phyloP scores from a whole-genome alignment of 345 rosid genomes.

The Lepidium africanum region DNA sequence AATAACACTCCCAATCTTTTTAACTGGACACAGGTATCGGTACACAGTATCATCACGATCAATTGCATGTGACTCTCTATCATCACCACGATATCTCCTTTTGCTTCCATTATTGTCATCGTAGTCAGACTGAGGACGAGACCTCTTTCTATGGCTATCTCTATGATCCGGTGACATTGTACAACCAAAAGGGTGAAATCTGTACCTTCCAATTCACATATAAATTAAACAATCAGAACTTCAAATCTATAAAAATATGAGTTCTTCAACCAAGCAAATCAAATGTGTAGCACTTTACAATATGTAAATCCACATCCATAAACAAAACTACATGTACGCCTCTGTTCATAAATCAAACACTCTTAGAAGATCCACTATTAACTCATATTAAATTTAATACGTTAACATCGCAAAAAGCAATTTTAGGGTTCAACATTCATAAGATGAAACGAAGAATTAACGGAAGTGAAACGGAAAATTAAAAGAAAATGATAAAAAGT shows the following conservation, averaged over 20 bases:
- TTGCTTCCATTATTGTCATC: conserved; percentile 57
- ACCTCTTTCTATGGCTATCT: conserved; percentile 73
- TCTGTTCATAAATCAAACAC: neutral
- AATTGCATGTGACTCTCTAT: conserved; percentile 56
- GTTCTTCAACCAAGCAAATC: neutral
- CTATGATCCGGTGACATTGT: conserved; percentile 65
- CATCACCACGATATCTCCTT: conserved; percentile 65
- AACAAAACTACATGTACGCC: neutral
- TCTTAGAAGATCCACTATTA: neutral
- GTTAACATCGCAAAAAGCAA: neutral
- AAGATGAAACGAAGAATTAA: neutral
- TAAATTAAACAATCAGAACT: neutral
- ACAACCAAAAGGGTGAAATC: neutral
- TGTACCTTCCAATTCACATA: conserved; percentile 10
- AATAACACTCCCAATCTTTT: conserved; percentile 90
- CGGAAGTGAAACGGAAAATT: conserved; percentile 1
- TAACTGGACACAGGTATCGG: conserved; percentile 73
- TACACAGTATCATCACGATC: conserved; percentile 72
- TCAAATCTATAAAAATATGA: neutral
- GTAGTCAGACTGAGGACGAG: conserved; percentile 65
- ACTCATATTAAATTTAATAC: neutral
- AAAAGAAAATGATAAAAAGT: neutral
- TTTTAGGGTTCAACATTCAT: conserved; percentile 3
- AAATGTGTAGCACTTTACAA: neutral
- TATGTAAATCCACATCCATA: neutral